Evolutionary conservation across 148 eudicot species (phyloP).

Genomic region (Rheum nobile): DNA sequence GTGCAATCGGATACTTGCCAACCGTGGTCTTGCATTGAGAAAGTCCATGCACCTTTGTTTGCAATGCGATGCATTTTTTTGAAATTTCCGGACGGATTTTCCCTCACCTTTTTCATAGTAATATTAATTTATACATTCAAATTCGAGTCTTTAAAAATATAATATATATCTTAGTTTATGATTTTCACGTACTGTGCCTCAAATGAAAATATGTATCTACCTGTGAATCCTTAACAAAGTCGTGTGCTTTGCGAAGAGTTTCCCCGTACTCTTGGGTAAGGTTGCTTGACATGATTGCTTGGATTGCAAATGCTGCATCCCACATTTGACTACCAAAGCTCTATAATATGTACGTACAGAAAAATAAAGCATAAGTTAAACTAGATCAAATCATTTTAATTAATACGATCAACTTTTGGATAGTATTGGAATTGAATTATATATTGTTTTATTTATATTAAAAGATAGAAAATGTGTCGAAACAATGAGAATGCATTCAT

Average conservation of each 20-base stretch:
- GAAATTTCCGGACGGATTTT: conserved; percentile 43
- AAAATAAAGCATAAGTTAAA: too few relatives aligned
- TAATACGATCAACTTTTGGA: too few relatives aligned
- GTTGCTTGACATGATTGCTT: conserved; percentile 33
- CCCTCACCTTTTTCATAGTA: conserved; percentile 21
- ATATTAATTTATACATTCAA: background rate
- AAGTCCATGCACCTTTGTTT: conserved; percentile 61
- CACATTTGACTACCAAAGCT: conserved; percentile 48
- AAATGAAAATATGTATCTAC: background rate
- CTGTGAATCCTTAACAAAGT: conserved; percentile 48
- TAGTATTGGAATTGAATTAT: too few relatives aligned
- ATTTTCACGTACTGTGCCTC: background rate
- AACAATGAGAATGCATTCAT: background rate
- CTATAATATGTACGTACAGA: conserved; percentile 11
- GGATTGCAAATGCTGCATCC: conserved; percentile 39
- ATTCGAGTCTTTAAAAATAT: too few relatives aligned
- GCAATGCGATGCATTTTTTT: conserved; percentile 39
- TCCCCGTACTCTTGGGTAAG: conserved; percentile 24
- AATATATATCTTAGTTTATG: background rate
- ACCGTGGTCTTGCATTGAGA: conserved; percentile 61
- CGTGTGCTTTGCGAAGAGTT: conserved; percentile 38
- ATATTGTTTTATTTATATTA: too few relatives aligned
- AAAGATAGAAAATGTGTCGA: too few relatives aligned
- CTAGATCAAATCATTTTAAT: too few relatives aligned
- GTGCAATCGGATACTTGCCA: conserved; percentile 78